Percentiles rank a stretch among this genome's conserved stretches.
phyloP scores from a whole-genome alignment of 2,329 filamentous ascomycete species.

The Fusarium sp. region DNA sequence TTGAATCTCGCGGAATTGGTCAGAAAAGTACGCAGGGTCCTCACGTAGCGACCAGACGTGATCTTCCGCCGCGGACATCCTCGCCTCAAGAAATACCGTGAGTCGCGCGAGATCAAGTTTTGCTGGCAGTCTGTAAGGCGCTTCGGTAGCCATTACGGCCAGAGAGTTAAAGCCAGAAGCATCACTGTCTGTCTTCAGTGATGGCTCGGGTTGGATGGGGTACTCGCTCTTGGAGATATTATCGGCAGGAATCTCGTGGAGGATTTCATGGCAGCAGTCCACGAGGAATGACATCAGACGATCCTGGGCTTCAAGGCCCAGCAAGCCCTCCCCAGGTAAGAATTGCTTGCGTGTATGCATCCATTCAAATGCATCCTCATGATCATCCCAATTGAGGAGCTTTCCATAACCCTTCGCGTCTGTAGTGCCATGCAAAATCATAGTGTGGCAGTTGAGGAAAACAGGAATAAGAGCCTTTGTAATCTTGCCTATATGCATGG shows the following conservation, averaged over 20 bases:
- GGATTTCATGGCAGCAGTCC: constrained; percentile 59
- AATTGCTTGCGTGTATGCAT: constrained; percentile 54
- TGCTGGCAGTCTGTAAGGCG: constrained; percentile 65
- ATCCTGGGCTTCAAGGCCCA: constrained; percentile 65
- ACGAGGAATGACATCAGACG: constrained; percentile 63
- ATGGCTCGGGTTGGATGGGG: constrained; percentile 56
- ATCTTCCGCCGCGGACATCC: constrained; percentile 61
- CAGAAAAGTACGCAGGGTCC: constrained; percentile 69
- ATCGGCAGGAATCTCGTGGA: constrained; percentile 63
- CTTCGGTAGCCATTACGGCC: constrained; percentile 60
- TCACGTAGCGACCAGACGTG: constrained; percentile 69
- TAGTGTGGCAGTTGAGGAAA: constrained; percentile 51
- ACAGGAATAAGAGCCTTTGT: constrained; percentile 44
- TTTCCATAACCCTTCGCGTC: constrained; percentile 53
- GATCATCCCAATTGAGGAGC: constrained; percentile 52
- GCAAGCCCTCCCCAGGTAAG: constrained; percentile 61
- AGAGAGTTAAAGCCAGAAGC: constrained; percentile 55
- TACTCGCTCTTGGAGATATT: constrained; percentile 45
- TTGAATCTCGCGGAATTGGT: constrained; percentile 56
- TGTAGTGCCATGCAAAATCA: constrained; percentile 53
- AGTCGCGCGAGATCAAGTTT: constrained; percentile 62
- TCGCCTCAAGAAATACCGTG: constrained; percentile 59
- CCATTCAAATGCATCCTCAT: constrained; percentile 56
- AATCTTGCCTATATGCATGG: constrained; percentile 50
- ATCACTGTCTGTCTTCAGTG: constrained; percentile 48